Conservation (phyloP, 2,329 filamentous ascomycete genomes). For the Colletotrichum siamense region DNA sequence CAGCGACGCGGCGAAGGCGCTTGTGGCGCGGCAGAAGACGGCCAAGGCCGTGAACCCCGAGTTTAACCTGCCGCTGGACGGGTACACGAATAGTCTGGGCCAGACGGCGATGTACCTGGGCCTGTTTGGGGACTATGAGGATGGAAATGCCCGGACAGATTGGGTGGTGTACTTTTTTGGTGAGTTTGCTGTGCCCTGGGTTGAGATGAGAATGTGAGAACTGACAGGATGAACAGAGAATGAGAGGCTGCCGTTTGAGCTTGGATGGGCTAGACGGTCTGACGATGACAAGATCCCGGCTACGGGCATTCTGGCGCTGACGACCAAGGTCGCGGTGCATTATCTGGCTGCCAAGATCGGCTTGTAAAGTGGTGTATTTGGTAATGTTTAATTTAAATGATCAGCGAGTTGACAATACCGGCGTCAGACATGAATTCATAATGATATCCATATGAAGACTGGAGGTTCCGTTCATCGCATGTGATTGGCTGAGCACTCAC, state of each 20-base stretch:
- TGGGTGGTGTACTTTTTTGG: constrained; percentile 23
- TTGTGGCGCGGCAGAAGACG: constrained; percentile 23
- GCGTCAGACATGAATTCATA: not conserved
- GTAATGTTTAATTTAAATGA: not conserved
- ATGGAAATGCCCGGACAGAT: constrained; percentile 19
- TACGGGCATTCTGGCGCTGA: not conserved
- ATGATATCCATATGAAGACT: not conserved
- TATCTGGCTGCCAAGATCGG: not conserved
- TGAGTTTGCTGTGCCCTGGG: not conserved
- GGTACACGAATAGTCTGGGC: constrained; percentile 10
- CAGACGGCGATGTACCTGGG: constrained; percentile 23
- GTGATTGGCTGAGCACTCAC: not conserved
- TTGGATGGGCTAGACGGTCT: constrained; percentile 1
- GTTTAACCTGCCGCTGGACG: constrained; percentile 20
- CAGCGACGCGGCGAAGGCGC: constrained; percentile 28
- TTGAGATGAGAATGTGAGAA: not conserved
- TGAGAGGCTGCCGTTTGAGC: not conserved
- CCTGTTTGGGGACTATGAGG: constrained; percentile 20
- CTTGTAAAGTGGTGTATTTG: not conserved
- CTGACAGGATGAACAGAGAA: not conserved
- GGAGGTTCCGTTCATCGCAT: not conserved
- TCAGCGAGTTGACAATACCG: not conserved
- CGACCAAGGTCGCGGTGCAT: not conserved
- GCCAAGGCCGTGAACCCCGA: constrained; percentile 28
- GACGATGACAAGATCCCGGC: constrained; percentile 7